Evolutionary conservation across 78 protist species (phyloP), one percentile per base, ranked within the genome.

Genomic region (Trichosphaerium sp.): DNA sequence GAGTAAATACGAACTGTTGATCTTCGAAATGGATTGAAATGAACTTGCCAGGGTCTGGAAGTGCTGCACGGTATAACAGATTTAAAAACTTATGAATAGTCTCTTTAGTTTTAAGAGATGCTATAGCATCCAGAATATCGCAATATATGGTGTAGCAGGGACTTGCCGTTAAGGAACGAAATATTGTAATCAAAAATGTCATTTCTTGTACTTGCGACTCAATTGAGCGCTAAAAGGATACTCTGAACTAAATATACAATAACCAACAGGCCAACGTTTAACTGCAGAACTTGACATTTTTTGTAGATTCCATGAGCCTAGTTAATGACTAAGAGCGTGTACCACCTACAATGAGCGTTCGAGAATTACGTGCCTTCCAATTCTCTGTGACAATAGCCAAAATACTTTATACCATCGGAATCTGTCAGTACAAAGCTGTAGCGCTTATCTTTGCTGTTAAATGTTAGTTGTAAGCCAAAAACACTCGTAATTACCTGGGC

Each of bases 301-400:
- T 51, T 8, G 12, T 18, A 14, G n/a, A 32, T 5, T 1, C 1
- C 60, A 8, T 3, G 1, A 54, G 28, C 7, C 26, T 15, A 15
- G 49, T 18, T 15, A 44, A 52, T 3, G 2, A 61, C 40, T 5
- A 49, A 26, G 58, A 38, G 51, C 31, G 34, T 8, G n/a, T 31
- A 3, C 25, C 8, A 1, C 28, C 47, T 40, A 37, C 14, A 4
- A 28, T 25, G 4, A 8, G 0, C 39, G 25, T 23, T 43, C 4
- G 65, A 37, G 35, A 57, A 2, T 5, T 43, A n/a, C 7, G 63
- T 28, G 3, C 38, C 63, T 28, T 57, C 3, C 26, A 60, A 21
- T 26, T 54, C 52, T 4, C 71, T 60, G 10, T 61, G 71, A 4
- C 66, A 65, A 51, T 32, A 65, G 25, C 62, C 71, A 21, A 56